A percentile compares a stretch with the other conserved stretches of the same genome.
Conservation (phyloP, 768 basidiomycete genomes). For the Auricularia auricula-judae region DNA sequence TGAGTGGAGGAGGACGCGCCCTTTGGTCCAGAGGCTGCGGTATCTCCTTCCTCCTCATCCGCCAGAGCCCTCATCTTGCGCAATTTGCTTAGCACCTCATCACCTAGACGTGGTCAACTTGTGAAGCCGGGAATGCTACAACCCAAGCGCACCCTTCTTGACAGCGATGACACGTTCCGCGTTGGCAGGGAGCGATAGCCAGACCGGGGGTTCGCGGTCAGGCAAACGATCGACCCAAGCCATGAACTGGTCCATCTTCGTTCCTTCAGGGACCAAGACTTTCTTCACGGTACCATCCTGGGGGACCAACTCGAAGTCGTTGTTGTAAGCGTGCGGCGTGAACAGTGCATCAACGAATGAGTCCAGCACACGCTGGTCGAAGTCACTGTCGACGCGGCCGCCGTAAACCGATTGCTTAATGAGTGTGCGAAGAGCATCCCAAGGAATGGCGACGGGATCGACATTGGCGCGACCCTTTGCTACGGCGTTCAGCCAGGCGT, state of each 20-base stretch:
- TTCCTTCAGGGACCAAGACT: constrained; percentile 79
- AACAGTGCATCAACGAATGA: constrained; percentile 89
- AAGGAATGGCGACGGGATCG: constrained; percentile 85
- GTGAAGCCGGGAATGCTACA: too few species aligned
- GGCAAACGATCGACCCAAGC: constrained; percentile 83
- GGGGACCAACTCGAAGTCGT: constrained; percentile 83
- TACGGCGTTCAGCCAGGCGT: constrained; percentile 70
- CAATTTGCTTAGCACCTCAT: constrained; percentile 72
- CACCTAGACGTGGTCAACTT: constrained; percentile 35
- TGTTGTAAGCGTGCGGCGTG: constrained; percentile 79
- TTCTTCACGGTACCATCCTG: constrained; percentile 35
- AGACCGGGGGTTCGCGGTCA: constrained; percentile 87
- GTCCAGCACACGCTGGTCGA: constrained; percentile 87
- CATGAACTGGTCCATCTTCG: constrained; percentile 83
- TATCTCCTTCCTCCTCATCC: constrained; percentile 71
- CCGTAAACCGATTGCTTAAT: constrained; percentile 96
- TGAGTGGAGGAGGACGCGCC: constrained; percentile 52
- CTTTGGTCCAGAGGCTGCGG: constrained; percentile 43
- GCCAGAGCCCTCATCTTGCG: constrained; percentile 86
- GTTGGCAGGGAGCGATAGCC: constrained; percentile 86
- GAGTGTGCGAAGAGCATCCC: constrained; percentile 87
- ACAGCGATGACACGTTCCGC: constrained; percentile 88
- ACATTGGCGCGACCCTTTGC: constrained; percentile 87
- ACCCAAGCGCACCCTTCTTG: constrained; percentile 58
- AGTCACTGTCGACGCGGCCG: constrained; percentile 87